phyloP scores from a whole-genome alignment of 1,139 yeast genomes.

The Suhomyces bokatorum region DNA sequence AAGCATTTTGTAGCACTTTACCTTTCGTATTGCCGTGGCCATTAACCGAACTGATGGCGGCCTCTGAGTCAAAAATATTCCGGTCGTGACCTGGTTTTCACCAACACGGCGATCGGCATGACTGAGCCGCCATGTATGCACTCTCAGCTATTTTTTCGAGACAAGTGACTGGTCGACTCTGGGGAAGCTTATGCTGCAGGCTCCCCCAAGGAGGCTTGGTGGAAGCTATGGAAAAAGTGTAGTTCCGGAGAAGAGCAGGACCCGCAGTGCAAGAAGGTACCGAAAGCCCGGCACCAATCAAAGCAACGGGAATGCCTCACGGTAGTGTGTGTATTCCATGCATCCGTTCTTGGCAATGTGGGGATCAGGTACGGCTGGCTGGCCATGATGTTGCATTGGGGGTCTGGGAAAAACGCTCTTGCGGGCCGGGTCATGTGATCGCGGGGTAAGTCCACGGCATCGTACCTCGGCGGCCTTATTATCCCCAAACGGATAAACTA shows the following conservation, averaged over 20 bases:
- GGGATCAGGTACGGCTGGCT: conserved; percentile 1
- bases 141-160: too few relatives aligned
- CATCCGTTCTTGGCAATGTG: neutral
- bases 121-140: neutral
- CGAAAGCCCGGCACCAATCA: too few relatives aligned
- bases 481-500: neutral
- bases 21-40: neutral
- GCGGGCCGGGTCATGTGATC: neutral
- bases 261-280: too few relatives aligned
- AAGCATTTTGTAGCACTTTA: neutral
- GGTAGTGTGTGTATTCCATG: too few relatives aligned
- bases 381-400: neutral
- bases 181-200: too few relatives aligned
- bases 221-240: too few relatives aligned
- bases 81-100: neutral
- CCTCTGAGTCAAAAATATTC: neutral
- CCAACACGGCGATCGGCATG: neutral
- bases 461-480: too few relatives aligned
- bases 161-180: too few relatives aligned
- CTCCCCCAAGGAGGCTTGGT: too few relatives aligned
- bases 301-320: too few relatives aligned
- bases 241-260: too few relatives aligned
- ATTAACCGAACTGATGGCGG: neutral
- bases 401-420: neutral
- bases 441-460: neutral